Evolutionary conservation across 176 grass and related monocot genomes (phyloP).

Genomic region (Bothriochloa decipiens): DNA sequence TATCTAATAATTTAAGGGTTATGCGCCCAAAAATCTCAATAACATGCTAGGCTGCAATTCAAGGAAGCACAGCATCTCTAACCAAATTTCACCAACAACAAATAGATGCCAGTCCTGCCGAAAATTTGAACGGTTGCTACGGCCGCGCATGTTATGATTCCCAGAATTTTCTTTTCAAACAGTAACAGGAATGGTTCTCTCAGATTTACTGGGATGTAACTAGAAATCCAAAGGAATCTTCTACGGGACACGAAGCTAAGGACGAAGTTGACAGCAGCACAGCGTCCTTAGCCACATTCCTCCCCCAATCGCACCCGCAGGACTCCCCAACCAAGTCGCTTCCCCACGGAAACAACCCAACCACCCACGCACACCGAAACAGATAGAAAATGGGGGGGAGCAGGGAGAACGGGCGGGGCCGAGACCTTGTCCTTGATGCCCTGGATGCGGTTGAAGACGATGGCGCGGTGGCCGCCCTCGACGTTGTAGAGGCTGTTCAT

Average conservation of each 20-base stretch:
- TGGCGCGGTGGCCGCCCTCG: constrained; percentile 81
- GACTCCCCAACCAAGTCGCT: neutral
- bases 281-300: neutral
- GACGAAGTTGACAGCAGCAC: neutral
- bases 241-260: neutral
- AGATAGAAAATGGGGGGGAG: neutral
- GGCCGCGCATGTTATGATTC: too few relatives aligned
- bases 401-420: neutral
- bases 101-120: neutral
- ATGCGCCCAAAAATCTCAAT: neutral
- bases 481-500: constrained; percentile 87
- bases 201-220: neutral
- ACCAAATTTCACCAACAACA: neutral
- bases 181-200: neutral
- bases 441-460: constrained; percentile 86
- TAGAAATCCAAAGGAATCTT: neutral
- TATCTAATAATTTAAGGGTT: too few relatives aligned
- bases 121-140: neutral
- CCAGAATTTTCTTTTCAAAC: too few relatives aligned
- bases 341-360: neutral
- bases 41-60: neutral
- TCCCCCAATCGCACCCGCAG: neutral
- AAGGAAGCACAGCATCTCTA: neutral
- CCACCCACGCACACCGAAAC: neutral
- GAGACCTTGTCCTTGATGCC: constrained; percentile 78